Evolutionary conservation across 208 protist species (phyloP).

Genomic region (Kentomonas sorsogonicus): DNA sequence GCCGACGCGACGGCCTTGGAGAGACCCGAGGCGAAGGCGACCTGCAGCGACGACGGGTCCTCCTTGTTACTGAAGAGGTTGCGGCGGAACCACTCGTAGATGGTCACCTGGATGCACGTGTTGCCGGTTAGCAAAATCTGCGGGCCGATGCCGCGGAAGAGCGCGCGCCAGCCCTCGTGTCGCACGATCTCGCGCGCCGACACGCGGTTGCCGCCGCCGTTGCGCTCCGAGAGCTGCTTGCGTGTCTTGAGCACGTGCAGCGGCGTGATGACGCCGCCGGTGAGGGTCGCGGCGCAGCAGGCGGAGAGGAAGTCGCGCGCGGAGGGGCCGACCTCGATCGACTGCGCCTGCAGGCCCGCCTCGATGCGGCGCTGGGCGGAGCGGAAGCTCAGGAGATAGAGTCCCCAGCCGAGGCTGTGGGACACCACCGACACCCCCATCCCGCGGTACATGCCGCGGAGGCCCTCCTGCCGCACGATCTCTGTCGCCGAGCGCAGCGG

Average conservation of each 20-base stretch:
- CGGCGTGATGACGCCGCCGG: constrained; percentile 62
- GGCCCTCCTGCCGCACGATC: constrained; percentile 55
- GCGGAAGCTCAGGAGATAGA: constrained; percentile 75
- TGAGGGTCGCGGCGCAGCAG: constrained; percentile 54
- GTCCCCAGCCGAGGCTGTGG: constrained; percentile 70
- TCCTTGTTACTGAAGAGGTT: constrained; percentile 47
- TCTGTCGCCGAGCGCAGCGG: constrained; percentile 39
- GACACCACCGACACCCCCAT: constrained; percentile 60
- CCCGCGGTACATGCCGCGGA: constrained; percentile 75
- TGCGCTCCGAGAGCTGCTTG: constrained; percentile 49
- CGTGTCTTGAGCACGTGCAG: constrained; percentile 78
- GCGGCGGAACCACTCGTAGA: constrained; percentile 77
- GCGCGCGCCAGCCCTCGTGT: constrained; percentile 51
- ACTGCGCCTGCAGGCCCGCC: constrained; percentile 14
- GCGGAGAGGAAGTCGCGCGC: constrained; percentile 56
- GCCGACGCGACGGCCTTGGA: constrained; percentile 62
- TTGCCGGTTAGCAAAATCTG: constrained; percentile 73
- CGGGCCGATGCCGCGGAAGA: constrained; percentile 63
- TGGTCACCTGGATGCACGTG: constrained; percentile 76
- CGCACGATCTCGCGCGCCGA: constrained; percentile 35
- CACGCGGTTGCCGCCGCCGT: constrained; percentile 7
- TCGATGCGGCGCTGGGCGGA: constrained; percentile 40
- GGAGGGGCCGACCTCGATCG: constrained; percentile 11
- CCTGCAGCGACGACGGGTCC: constrained; percentile 52
- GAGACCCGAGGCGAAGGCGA: constrained; percentile 55